phyloP scores from a whole-genome alignment of 306 rosid species.

The Cajanus cajan region DNA sequence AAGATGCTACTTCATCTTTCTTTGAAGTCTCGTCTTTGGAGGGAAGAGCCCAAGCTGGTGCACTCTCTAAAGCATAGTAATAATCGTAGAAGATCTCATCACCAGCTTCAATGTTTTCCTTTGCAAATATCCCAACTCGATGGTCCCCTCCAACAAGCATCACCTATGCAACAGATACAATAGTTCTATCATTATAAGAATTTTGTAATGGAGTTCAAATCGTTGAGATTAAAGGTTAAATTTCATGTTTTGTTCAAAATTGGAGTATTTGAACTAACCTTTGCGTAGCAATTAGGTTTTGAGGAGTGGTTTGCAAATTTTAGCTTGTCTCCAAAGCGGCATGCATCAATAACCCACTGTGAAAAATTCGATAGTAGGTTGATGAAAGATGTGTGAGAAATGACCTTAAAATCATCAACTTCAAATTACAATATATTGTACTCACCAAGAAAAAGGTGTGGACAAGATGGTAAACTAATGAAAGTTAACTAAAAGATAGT shows the following conservation, averaged over 20 bases:
- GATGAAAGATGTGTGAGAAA: not conserved
- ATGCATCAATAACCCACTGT: slow-evolving; percentile 86
- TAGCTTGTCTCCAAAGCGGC: slow-evolving; percentile 82
- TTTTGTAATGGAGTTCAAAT: not conserved
- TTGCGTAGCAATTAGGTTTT: slow-evolving; percentile 76
- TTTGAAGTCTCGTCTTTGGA: not conserved
- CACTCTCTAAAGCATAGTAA: slow-evolving; percentile 46
- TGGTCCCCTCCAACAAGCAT: slow-evolving; percentile 85
- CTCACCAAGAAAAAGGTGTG: not conserved
- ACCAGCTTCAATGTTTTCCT: slow-evolving; percentile 68
- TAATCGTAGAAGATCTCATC: slow-evolving; percentile 86
- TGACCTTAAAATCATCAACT: not conserved
- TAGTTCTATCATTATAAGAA: not conserved
- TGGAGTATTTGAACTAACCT: slow-evolving; percentile 42
- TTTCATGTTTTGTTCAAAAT: not conserved
- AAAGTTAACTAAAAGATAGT: not conserved
- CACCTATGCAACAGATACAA: slow-evolving; percentile 40
- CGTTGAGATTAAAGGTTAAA: not conserved
- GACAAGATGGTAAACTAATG: not conserved
- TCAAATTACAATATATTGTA: not conserved
- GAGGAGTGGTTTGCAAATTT: slow-evolving; percentile 87
- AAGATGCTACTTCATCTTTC: not conserved
- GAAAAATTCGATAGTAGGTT: not conserved
- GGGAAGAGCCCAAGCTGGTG: slow-evolving; percentile 56
- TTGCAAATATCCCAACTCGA: slow-evolving; percentile 82